These are phyloP conservation scores for Metschnikowia continentalis DNA, from an alignment of 805 yeast genomes.

Conservation along the genomic window DNA sequence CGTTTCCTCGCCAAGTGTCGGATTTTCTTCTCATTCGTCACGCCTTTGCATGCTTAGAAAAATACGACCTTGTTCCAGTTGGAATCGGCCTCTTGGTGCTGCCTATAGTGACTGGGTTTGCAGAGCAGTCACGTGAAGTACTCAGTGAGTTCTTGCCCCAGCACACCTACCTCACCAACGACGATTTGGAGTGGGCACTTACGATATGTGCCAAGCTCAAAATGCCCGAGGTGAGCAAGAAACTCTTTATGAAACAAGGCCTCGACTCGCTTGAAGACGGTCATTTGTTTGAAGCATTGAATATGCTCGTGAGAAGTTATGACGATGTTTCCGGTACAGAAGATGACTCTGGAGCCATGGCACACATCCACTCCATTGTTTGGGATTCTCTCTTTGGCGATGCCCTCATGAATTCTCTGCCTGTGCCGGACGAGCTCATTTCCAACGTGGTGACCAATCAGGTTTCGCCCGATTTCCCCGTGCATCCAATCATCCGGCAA, in stretches of 20 bases:
- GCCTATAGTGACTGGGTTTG: constrained; percentile 31
- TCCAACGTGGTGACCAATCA: constrained; percentile 42
- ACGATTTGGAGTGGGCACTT: constrained; percentile 76
- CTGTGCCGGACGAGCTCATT: constrained; percentile 54
- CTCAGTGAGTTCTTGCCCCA: constrained; percentile 58
- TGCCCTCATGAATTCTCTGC: constrained; percentile 47
- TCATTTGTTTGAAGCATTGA: constrained; percentile 56
- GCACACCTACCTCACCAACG: constrained; percentile 59
- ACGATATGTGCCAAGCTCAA: constrained; percentile 67
- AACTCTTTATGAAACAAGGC: constrained; percentile 49
- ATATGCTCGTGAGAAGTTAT: constrained; percentile 60
- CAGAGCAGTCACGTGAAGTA: constrained; percentile 26
- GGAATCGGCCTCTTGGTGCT: constrained; percentile 60
- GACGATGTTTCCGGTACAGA: constrained; percentile 28
- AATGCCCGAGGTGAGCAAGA: constrained; percentile 53
- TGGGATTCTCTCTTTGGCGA: constrained; percentile 65
- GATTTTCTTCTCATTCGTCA: constrained; percentile 54
- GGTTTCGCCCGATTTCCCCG: constrained; percentile 30
- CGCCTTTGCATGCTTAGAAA: constrained; percentile 50
- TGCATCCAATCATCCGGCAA: constrained; percentile 60
- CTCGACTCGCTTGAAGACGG: constrained; percentile 50
- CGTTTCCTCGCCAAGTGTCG: constrained; percentile 29
- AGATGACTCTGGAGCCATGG: constrained; percentile 30
- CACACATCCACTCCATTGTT: constrained; percentile 44
- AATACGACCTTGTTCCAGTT: constrained; percentile 55